Base-by-base conservation (phyloP, 129 eudicot genomes). In the Tagetes erecta region DNA sequence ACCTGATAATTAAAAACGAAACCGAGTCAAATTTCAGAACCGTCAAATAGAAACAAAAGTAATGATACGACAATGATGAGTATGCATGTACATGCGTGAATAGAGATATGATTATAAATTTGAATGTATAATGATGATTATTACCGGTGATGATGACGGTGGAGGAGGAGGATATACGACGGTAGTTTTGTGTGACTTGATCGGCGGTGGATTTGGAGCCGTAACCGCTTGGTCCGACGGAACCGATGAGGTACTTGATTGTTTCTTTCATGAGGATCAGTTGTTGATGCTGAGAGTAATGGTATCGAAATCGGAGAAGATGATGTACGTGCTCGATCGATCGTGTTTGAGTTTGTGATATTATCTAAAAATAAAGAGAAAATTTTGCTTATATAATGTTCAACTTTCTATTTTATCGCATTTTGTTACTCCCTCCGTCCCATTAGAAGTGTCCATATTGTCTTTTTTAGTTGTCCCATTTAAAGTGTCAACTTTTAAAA, bases 191-290 rank as follows among this genome's bases (percentile, higher is more conserved):
- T 0, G 92, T 89, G 83, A 92, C 96, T 53, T 82, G 87, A 5
- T 89, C 98, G 78, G 97, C 98, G 68, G 98, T 90, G 70, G 98
- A 87, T 72, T 85, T 93, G 55, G 97, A 90, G 70, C 98, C 89
- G 82, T 80, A 88, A 2, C 98, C 98, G 71, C 92, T 90, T 0
- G 86, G 76, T 4, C 98, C 98, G 52, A 80, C 74, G 67, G 84
- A 77, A 41, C 98, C 98, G 73, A 80, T 68, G 36, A 93, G 82
- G 83, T 93, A 93, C 68, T 86, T 90, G 0, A 90, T 40, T 4
- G 86, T 84, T 56, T 87, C 88, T 8, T 85, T 78, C 97, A 92
- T 6, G 46, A 42, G 8, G 9, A 5, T 42, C 8, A 5, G 46
- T 42, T 42, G 46, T 6, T 7, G 46, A 42, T 42, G 46, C 8